These are phyloP conservation scores for Kockiozyma suomiensis DNA, from an alignment of 805 yeast genomes.

Conservation along the genomic window DNA sequence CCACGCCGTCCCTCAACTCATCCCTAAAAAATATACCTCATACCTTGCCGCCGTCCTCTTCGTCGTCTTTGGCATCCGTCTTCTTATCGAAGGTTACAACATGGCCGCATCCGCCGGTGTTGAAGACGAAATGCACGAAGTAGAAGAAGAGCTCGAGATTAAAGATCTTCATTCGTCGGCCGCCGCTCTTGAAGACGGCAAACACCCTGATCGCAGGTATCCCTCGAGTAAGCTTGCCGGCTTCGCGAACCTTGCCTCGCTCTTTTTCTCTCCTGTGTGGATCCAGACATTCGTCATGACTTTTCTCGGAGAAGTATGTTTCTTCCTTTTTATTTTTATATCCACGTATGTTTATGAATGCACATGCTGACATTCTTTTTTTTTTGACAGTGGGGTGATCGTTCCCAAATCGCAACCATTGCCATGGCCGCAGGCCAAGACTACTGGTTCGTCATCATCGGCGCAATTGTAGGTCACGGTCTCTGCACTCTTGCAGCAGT, in stretches of 20 bases:
- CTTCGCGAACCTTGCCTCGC: slow-evolving; percentile 57
- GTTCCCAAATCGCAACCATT: slow-evolving; percentile 96
- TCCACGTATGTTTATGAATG: background rate
- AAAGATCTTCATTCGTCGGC: slow-evolving; percentile 54
- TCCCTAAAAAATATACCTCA: slow-evolving; percentile 79
- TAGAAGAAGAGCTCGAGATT: slow-evolving; percentile 85
- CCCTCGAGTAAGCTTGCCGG: slow-evolving; percentile 41
- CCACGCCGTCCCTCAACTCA: slow-evolving; percentile 80
- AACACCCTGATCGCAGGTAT: background rate
- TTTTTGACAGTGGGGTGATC: slow-evolving; percentile 98
- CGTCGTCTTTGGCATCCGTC: slow-evolving; percentile 70
- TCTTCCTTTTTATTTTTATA: background rate
- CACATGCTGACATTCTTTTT: background rate
- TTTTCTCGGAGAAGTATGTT: slow-evolving; percentile 72
- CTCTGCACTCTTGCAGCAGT: slow-evolving; percentile 90
- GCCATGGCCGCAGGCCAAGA: slow-evolving; percentile 98
- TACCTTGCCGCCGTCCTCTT: slow-evolving; percentile 80
- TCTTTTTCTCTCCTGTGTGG: slow-evolving; percentile 83
- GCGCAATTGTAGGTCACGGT: slow-evolving; percentile 89
- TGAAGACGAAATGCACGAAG: slow-evolving; percentile 94
- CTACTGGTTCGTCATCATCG: slow-evolving; percentile 84
- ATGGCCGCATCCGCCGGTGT: slow-evolving; percentile 83
- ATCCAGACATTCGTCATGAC: slow-evolving; percentile 95
- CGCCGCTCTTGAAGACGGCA: slow-evolving; percentile 63
- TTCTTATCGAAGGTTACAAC: slow-evolving; percentile 76